Evolutionary conservation across 2,329 filamentous ascomycete species (phyloP), one percentile per base, ranked within the genome.

Genomic region (Plectosphaerella sp.): DNA sequence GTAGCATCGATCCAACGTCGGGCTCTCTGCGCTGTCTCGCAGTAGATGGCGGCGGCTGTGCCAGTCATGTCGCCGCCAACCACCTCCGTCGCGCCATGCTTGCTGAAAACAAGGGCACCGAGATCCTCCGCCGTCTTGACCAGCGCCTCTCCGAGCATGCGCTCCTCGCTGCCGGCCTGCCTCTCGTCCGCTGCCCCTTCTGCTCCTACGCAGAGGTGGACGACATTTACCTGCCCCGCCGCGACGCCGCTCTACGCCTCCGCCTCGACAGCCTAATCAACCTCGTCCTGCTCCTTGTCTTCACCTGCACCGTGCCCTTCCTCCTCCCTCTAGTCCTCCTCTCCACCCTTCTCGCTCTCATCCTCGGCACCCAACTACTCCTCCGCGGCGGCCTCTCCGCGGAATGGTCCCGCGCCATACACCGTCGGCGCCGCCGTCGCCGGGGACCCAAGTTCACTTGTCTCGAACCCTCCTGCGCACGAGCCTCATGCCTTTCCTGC

Each of bases 131-230:
- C 55, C 88, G 87, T 63, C 83, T 97, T 36, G 88, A 96, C 63
- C 85, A 89, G 58, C 85, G 91, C 28, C 77, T 95, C 22, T 86
- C 88, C 3, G 86, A 88, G 53, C 89, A 96, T 60, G 83, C 78
- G 18, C 78, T 99, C 2, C 70, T 88, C 24, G 85, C 87, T 52
- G 89, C 87, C 22, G 80, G 83, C 20, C 71, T 96, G 7, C 86
- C 88, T 3, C 79, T 97, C 2, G 78, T 94, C 47, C 85, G 86
- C 39, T 97, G 94, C 62, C 91, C 92, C 0, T 97, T 95, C 65
- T 99, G 93, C 75, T 79, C 79, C 58, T 99, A 97, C 64, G 91
- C 91, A 33, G 94, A 97, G 73, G 78, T 91, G 24, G 91, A 97
- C 67, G 86, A 89, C 52, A 73, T 88, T 16, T 89, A 89, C 64